Base-by-base conservation (phyloP, 768 basidiomycete species). In the Amanita muscaria region DNA sequence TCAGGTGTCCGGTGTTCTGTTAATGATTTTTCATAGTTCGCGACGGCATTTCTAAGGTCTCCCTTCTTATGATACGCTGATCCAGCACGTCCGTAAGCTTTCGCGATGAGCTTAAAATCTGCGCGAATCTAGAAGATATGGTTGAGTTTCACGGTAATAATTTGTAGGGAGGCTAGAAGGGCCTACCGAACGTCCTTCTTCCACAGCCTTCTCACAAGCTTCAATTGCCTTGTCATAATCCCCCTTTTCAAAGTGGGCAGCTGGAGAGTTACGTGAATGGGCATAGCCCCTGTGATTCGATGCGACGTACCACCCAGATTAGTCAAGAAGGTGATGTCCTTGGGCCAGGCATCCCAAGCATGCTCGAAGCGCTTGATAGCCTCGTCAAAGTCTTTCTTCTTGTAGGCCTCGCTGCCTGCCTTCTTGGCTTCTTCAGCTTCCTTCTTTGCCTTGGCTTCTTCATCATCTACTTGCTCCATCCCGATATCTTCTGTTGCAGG, bases 1-100 rank as follows among this genome's bases (percentile, higher is more conserved):
- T 91, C 83, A 21, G 96, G 87, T 10, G 94, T 97, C 47, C 96
- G 90, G 63, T 98, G 94, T 63, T 99, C 96, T 1, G 90, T 81
- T 37, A 99, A 76, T 4, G 88, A 91, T 64, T 98, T 98, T 55
- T 91, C 73, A 70, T 77, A 96, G 70, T 77, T 92, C 63, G 88
- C 92, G 73, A 94, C 79, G 12, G 93, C 93, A 33, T 75, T 76
- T 6, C 56, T 55, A 22, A 81, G 62, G 61, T 99, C 90, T 34
- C 69, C 76, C 59, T 88, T 88, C 65, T 83, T 85, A 45, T 77
- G 66, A 68, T 90, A 91, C 0, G 94, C 76, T 5, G 81, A 79
- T 10, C 94, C 96, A 40, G 83, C 77, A 40, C 96, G 88, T 18
- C 89, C 96, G 44, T 87, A 77, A 0, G 93, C 92, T 65, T 98